Conservation (phyloP, 257 asterid genomes). For the Oldenlandia corymbosa region DNA sequence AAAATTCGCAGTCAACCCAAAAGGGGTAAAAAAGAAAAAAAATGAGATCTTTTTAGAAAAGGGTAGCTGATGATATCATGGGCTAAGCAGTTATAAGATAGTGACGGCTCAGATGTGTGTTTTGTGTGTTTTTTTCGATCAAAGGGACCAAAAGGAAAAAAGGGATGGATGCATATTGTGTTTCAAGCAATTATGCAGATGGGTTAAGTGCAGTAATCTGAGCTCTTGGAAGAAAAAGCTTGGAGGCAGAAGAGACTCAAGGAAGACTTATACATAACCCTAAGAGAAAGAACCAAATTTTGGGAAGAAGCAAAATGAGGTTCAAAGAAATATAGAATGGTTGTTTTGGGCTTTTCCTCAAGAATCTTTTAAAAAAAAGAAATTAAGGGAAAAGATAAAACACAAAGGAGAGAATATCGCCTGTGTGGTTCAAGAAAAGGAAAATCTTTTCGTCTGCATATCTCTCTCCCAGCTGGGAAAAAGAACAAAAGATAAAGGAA, state of each 20-base stretch:
- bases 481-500: too few relatives aligned
- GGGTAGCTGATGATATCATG: slow-evolving; percentile 6
- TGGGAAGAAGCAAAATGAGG: background rate
- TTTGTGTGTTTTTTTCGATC: too few relatives aligned
- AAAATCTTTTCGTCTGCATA: too few relatives aligned
- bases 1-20: background rate
- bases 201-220: too few relatives aligned
- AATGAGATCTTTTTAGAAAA: slow-evolving; percentile 1
- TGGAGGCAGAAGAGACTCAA: background rate
- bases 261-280: slow-evolving; percentile 8
- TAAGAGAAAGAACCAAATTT: background rate
- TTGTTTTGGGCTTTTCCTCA: too few relatives aligned
- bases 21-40: background rate
- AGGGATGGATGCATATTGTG: slow-evolving; percentile 6
- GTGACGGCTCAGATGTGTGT: slow-evolving; percentile 21
- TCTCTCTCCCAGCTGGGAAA: too few relatives aligned
- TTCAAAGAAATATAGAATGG: too few relatives aligned
- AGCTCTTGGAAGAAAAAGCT: too few relatives aligned
- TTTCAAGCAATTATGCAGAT: too few relatives aligned
- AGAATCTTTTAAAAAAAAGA: too few relatives aligned
- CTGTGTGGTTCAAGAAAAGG: too few relatives aligned
- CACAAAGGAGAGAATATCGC: background rate
- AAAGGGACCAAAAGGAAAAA: background rate
- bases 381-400: too few relatives aligned
- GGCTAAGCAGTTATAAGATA: slow-evolving; percentile 17